Conservation (phyloP, 495 filamentous ascomycete genomes). For the Aspergillus haitiensis region DNA sequence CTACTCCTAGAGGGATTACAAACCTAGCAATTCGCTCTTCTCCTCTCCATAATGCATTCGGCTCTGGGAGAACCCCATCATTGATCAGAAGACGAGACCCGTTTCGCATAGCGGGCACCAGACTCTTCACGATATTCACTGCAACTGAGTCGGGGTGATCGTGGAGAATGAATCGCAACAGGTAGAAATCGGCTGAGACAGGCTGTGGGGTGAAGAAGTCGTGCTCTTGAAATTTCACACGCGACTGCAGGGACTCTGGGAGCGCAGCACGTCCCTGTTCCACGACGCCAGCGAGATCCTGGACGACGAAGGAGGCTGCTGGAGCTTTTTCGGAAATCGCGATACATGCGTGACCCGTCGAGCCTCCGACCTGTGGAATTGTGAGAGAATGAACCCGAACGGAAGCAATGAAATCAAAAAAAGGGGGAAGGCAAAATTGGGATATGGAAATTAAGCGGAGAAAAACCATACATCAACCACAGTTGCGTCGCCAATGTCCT, state of each 20-base stretch:
- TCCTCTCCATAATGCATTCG: neutral
- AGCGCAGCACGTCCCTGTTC: neutral
- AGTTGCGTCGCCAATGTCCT: neutral
- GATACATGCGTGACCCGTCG: conserved; percentile 9
- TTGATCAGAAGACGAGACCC: conserved; percentile 3
- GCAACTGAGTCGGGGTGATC: conserved; percentile 43
- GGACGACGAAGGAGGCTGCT: neutral
- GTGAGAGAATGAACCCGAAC: neutral
- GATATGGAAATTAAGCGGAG: too few relatives aligned
- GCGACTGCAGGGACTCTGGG: conserved; percentile 1
- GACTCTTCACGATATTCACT: conserved; percentile 30
- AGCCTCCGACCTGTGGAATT: conserved; percentile 7
- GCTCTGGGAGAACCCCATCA: conserved; percentile 12
- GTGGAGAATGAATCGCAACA: conserved; percentile 50
- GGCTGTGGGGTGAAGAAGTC: conserved; percentile 50
- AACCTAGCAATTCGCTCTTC: conserved; percentile 13
- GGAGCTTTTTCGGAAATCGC: neutral
- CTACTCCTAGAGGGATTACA: neutral
- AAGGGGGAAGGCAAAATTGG: too few relatives aligned
- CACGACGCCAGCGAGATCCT: conserved; percentile 26
- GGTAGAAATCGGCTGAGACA: conserved; percentile 49
- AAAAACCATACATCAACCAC: conserved; percentile 8
- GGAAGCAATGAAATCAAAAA: neutral
- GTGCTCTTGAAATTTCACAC: conserved; percentile 46
- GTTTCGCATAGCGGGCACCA: neutral